Evolutionary conservation across 2,329 filamentous ascomycete species (phyloP).

Genomic region (Metarhizium guizhouense): DNA sequence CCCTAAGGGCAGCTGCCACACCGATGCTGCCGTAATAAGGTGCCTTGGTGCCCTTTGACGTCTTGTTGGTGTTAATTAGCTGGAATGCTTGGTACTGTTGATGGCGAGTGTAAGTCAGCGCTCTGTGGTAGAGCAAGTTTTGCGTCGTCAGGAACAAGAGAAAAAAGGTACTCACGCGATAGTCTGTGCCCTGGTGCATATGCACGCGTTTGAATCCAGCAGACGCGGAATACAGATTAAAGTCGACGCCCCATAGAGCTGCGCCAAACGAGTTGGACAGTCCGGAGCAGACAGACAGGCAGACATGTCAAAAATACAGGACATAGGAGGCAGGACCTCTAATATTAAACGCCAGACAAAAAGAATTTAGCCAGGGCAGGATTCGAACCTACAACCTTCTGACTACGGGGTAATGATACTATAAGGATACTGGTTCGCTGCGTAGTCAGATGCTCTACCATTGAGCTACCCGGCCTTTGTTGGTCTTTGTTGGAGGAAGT

Average conservation of each 20-base stretch:
- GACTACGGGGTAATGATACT: too few species aligned
- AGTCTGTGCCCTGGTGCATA: slow-evolving; percentile 57
- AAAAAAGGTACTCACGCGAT: slow-evolving; percentile 27
- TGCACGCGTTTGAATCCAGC: slow-evolving; percentile 48
- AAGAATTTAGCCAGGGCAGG: too few species aligned
- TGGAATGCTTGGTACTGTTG: slow-evolving; percentile 48
- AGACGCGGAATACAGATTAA: slow-evolving; percentile 48
- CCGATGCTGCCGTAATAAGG: slow-evolving; percentile 60
- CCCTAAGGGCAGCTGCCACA: slow-evolving; percentile 34
- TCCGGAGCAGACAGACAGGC: slow-evolving; percentile 13
- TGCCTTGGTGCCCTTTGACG: slow-evolving; percentile 46
- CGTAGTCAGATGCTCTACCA: too few species aligned
- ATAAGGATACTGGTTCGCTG: slow-evolving; percentile 31
- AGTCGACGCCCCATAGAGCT: slow-evolving; percentile 57
- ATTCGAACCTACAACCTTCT: too few species aligned
- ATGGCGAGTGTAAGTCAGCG: too few species aligned
- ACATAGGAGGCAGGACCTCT: too few species aligned
- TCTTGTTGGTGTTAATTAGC: slow-evolving; percentile 39
- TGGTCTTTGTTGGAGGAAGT: too few species aligned
- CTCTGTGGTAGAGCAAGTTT: too few species aligned
- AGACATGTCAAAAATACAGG: too few species aligned
- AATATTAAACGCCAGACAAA: too few species aligned
- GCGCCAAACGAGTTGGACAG: slow-evolving; percentile 58
- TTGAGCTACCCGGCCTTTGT: too few species aligned
- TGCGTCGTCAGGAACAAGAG: too few species aligned